Percentiles rank a stretch among this genome's conserved stretches.
Evolutionary conservation across 2,329 filamentous ascomycete species (phyloP).

Genomic region (Epicoccum nigrum): DNA sequence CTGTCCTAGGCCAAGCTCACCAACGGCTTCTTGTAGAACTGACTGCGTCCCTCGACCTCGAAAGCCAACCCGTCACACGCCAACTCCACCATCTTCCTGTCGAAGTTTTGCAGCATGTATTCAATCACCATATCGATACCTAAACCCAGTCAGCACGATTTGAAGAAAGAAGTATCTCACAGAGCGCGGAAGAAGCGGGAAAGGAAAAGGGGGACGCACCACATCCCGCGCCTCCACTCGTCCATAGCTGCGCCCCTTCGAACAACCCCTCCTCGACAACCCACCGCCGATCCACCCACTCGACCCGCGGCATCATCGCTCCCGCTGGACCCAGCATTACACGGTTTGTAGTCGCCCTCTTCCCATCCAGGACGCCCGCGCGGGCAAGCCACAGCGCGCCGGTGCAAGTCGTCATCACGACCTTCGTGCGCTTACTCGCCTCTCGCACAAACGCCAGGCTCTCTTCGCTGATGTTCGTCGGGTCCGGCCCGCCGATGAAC

Average conservation of each 20-base stretch:
- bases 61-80: conserved; percentile 28
- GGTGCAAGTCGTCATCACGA: conserved; percentile 43
- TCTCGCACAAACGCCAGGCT: conserved; percentile 48
- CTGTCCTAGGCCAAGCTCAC: background rate
- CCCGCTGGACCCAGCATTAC: conserved; percentile 34
- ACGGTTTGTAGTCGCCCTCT: conserved; percentile 50
- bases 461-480: conserved; percentile 35
- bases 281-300: conserved; percentile 51
- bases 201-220: background rate
- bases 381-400: conserved; percentile 50
- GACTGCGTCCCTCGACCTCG: conserved; percentile 21
- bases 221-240: conserved; percentile 46
- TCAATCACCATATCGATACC: conserved; percentile 33
- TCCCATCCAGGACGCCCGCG: conserved; percentile 46
- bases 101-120: conserved; percentile 28
- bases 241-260: conserved; percentile 49
- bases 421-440: conserved; percentile 30
- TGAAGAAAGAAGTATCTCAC: too few relatives aligned
- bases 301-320: conserved; percentile 39
- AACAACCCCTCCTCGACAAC: conserved; percentile 40
- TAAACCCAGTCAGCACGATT: too few relatives aligned
- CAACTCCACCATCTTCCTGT: conserved; percentile 24
- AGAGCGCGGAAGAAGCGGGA: conserved; percentile 22
- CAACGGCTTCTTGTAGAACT: conserved; percentile 20
- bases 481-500: conserved; percentile 47